Evolutionary conservation across 805 yeast species (phyloP).

Genomic region (Hanseniaspora valbyensis): DNA sequence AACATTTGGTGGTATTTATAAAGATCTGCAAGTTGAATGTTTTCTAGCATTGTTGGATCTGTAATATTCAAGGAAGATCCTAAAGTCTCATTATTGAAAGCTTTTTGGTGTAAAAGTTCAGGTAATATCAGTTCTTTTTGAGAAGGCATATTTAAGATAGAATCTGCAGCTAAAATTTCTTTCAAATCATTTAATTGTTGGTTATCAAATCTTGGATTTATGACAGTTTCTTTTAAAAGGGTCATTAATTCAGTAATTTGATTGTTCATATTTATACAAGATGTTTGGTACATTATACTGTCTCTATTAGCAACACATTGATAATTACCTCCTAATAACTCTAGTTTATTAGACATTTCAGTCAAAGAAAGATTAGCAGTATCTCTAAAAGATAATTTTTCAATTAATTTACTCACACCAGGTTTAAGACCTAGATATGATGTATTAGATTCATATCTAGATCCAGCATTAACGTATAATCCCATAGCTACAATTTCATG

Average conservation of each 20-base stretch:
- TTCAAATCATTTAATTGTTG: conserved; percentile 67
- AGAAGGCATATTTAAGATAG: not conserved
- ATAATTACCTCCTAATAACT: conserved; percentile 82
- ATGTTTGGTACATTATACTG: conserved; percentile 84
- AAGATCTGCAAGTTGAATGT: not conserved
- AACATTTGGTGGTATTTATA: conserved; percentile 35
- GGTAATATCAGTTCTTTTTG: conserved; percentile 76
- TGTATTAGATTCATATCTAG: conserved; percentile 58
- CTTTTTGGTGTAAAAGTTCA: conserved; percentile 78
- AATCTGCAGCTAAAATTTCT: conserved; percentile 46
- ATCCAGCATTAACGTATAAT: conserved; percentile 80
- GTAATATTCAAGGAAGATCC: conserved; percentile 68
- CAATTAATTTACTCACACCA: conserved; percentile 76
- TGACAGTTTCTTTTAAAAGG: conserved; percentile 65
- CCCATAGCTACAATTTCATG: conserved; percentile 56
- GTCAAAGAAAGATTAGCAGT: conserved; percentile 48
- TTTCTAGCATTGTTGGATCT: conserved; percentile 2
- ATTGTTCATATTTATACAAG: conserved; percentile 79
- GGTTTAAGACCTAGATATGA: conserved; percentile 28
- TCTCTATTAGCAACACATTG: conserved; percentile 90
- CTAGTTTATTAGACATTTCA: conserved; percentile 64
- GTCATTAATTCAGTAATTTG: conserved; percentile 54
- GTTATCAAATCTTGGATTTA: conserved; percentile 54
- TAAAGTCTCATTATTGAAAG: conserved; percentile 58
- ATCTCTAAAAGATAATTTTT: conserved; percentile 74